These are phyloP conservation scores for Phaeophleospora eucalypticola DNA, from an alignment of 2,329 filamentous ascomycete species.

Conservation along the genomic window DNA sequence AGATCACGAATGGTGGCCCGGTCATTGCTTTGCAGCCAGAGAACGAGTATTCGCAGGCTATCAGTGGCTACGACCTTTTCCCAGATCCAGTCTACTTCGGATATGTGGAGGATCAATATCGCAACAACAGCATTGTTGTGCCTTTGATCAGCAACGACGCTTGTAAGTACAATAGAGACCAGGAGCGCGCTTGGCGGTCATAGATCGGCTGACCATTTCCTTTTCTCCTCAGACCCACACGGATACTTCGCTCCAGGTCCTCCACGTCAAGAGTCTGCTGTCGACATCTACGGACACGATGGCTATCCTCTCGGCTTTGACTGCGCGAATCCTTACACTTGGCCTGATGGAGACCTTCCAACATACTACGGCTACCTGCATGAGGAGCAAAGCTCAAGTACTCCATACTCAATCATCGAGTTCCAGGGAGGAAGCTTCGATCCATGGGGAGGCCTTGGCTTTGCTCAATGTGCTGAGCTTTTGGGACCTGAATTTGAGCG, in stretches of 20 bases:
- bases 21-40: slow-evolving; percentile 77
- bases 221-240: too few species aligned
- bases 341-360: slow-evolving; percentile 56
- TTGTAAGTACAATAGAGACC: too few species aligned
- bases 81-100: slow-evolving; percentile 64
- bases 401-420: slow-evolving; percentile 62
- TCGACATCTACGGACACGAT: slow-evolving; percentile 57
- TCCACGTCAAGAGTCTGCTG: slow-evolving; percentile 42
- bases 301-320: slow-evolving; percentile 44
- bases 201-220: too few species aligned
- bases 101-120: slow-evolving; percentile 65
- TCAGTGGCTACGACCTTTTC: slow-evolving; percentile 38
- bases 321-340: slow-evolving; percentile 58
- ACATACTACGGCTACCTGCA: slow-evolving; percentile 54
- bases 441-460: slow-evolving; percentile 69
- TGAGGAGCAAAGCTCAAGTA: slow-evolving; percentile 58
- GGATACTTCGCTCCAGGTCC: slow-evolving; percentile 64
- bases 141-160: slow-evolving; percentile 75
- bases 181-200: too few species aligned
- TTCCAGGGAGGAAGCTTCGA: slow-evolving; percentile 56
- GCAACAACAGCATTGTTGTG: slow-evolving; percentile 65
- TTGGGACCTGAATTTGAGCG: slow-evolving; percentile 70
- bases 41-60: slow-evolving; percentile 66
- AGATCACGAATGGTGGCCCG: slow-evolving; percentile 79
- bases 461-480: slow-evolving; percentile 61